These are phyloP conservation scores for Colletotrichum sp. DNA, from an alignment of 2,329 filamentous ascomycete genomes.

Conservation along the genomic window DNA sequence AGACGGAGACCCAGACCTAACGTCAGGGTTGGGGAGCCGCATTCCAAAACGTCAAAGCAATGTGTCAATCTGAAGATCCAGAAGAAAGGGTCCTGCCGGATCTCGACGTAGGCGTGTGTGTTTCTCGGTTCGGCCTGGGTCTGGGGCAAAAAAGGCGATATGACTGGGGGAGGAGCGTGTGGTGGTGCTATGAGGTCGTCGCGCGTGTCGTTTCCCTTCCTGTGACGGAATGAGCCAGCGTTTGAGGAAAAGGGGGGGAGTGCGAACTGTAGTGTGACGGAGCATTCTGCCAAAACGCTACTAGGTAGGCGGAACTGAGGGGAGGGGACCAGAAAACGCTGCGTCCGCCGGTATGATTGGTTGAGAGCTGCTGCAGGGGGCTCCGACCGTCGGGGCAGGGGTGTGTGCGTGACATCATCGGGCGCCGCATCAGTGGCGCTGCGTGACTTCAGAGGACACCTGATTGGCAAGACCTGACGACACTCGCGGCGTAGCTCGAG, in stretches of 20 bases:
- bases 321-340: conserved; percentile 1
- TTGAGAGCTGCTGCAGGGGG: neutral
- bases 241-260: conserved; percentile 10
- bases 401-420: conserved; percentile 10
- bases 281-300: conserved; percentile 13
- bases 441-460: conserved; percentile 14
- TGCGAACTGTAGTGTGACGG: neutral
- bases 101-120: neutral
- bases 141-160: neutral
- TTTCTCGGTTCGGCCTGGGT: neutral
- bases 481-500: conserved; percentile 12
- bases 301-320: neutral
- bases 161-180: neutral
- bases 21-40: conserved; percentile 5
- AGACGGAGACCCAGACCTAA: neutral
- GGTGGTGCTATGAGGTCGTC: conserved; percentile 19
- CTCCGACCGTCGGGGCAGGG: conserved; percentile 3
- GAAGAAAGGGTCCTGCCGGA: neutral
- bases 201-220: conserved; percentile 13
- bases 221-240: conserved; percentile 19
- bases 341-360: neutral
- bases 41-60: conserved; percentile 1
- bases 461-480: conserved; percentile 19
- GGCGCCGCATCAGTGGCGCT: conserved; percentile 12
- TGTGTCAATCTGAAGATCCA: conserved; percentile 9